Evolutionary conservation across 441 rosid genomes (phyloP), one percentile per base, ranked within the genome.

Genomic region (Syzygium syzygioides): DNA sequence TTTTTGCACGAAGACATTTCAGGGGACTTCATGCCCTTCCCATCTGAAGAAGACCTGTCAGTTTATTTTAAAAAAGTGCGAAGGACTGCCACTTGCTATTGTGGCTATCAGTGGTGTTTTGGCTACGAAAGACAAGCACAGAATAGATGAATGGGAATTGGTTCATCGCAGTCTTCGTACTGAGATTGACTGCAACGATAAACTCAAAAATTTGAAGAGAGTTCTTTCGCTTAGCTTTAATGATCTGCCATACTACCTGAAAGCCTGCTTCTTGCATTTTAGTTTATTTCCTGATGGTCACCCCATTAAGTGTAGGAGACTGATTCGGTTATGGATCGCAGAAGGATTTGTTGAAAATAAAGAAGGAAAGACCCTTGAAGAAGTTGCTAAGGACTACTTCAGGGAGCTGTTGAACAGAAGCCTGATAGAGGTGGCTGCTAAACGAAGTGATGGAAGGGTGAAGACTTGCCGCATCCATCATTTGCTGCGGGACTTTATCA

Each of bases 311-410:
- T 4, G 1, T 6, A 0, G 14, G 14, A 68, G 48, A 68, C 79
- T 68, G 79, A 68, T 0, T 41, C 14, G 79, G 48, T 41, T 68
- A 0, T 68, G 79, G 79, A 14, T 9, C 1, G 79, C 79, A 0
- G 79, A 68, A 34, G 79, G 79, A 12, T 68, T 68, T 68, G 79
- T 68, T 0, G 79, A 68, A 41, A 68, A 6, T 23, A 34, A 34
- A 68, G 79, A 68, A 9, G 79, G 79, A 37, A 68, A 34, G 79
- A 68, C 79, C 0, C 48, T 34, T 19, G 48, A 68, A 0, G 68
- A n/a, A 64, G 71, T 64, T 0, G 71, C 71, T 0, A 0, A 30
- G 37, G 71, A 30, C 0, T 64, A 64, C 20, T 64, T 64, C 12
- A 30, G 4, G 37, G 71, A 64, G 71, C 71, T 64, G 17, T 32